phyloP scores from a whole-genome alignment of 208 protist species.

The Crithidia sp. region DNA sequence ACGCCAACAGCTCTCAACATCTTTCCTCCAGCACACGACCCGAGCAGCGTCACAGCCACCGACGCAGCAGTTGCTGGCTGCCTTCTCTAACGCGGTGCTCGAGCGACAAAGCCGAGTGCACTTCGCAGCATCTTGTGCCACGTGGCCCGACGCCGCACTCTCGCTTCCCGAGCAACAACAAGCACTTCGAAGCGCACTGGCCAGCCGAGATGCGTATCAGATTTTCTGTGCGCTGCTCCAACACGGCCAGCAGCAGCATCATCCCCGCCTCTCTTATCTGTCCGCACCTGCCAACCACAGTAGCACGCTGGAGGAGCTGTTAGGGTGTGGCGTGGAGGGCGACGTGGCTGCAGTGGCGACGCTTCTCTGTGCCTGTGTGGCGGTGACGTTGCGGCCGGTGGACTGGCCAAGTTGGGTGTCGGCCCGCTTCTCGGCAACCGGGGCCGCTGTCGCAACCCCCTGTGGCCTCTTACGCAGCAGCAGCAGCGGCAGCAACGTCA shows the following conservation, averaged over 20 bases:
- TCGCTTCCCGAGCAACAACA: not conserved
- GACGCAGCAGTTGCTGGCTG: not conserved
- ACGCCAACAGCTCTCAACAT: too few relatives aligned
- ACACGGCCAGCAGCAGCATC: not conserved
- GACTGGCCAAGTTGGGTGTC: slow-evolving; percentile 45
- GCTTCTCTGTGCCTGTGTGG: slow-evolving; percentile 49
- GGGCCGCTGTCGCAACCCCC: not conserved
- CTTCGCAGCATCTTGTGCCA: not conserved
- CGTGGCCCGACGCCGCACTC: slow-evolving; percentile 6
- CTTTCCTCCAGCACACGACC: not conserved
- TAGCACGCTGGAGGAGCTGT: slow-evolving; percentile 14
- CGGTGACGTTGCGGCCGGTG: slow-evolving; percentile 24
- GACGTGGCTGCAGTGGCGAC: slow-evolving; percentile 28
- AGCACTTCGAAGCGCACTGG: slow-evolving; percentile 5
- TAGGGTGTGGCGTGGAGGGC: slow-evolving; percentile 18
- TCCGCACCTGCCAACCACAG: too few relatives aligned
- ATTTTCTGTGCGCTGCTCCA: slow-evolving; percentile 20
- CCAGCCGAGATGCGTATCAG: slow-evolving; percentile 24
- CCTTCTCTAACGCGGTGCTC: not conserved
- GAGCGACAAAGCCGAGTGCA: not conserved
- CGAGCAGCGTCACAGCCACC: not conserved
- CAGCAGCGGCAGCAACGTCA: not conserved
- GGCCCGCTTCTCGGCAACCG: slow-evolving; percentile 17
- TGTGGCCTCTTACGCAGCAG: not conserved
- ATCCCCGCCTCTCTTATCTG: not conserved